Base-by-base conservation (phyloP, 2,329 filamentous ascomycete genomes). In the Fusarium euwallaceae region DNA sequence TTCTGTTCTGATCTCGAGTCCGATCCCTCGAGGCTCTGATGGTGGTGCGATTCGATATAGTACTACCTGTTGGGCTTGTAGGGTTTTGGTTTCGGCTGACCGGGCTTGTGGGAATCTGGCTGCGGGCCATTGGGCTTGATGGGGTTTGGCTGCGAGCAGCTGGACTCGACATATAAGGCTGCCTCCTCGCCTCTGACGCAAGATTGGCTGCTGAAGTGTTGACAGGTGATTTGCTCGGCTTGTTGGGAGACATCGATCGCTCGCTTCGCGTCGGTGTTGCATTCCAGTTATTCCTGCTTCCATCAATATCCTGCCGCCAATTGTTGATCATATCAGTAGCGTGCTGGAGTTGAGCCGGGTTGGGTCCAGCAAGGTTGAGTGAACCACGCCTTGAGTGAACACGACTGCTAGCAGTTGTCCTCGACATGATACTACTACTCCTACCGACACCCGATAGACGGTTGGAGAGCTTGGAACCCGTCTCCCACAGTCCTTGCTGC, bases 271-370 rank as follows among this genome's bases (percentile, higher is more conserved):
- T 79, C 0, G 86, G 81, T 1, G 84, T 84, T 32, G 81, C 80
- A 27, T 84, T 80, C 29, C 83, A 83, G 59, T 81, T 81, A 2
- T 83, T 81, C 17, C 85, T 81, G 12, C 81, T 70, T 20, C 83
- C 82, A 55, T 89, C 88, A 14, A 91, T 85, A 22, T 87, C 88
- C 65, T 97, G 94, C 4, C 95, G 91, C 96, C 96, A 99, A 60
- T 91, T 93, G 74, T 97, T 88, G 74, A 98, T 98, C 17, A 94
- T 90, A 73, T 98, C 96, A 1, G 92, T 86, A 1, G 82, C 78
- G 56, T 79, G 81, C 68, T 82, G 84, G 16, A 78, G 72, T 20
- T 79, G 81, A 16, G 75, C 70, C 2, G 74, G 71, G 16, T 76
- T 81, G 4, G 74, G 80, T 6, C 74, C 74, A 24, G 71, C 77